Conservation (phyloP, 2,329 filamentous ascomycete genomes). For the Neophaeococcomyces aloes region DNA sequence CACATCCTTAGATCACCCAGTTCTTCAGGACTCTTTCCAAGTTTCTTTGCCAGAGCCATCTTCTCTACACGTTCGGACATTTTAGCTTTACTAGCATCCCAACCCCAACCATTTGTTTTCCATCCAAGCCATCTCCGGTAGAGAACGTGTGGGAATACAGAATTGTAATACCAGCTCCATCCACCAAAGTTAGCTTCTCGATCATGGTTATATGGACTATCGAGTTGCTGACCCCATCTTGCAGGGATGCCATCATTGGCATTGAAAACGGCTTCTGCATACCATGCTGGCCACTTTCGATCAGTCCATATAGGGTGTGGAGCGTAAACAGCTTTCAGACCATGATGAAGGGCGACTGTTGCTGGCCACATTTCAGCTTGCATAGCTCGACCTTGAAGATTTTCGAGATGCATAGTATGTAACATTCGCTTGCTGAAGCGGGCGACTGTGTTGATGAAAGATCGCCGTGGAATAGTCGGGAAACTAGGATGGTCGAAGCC, state of each 20-base stretch:
- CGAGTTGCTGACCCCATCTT: conserved; percentile 28
- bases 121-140: conserved; percentile 47
- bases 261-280: conserved; percentile 46
- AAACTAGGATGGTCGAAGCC: conserved; percentile 29
- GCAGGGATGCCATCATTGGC: conserved; percentile 42
- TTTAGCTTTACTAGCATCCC: conserved; percentile 13
- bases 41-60: conserved; percentile 13
- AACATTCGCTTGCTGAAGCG: conserved; percentile 58
- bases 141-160: conserved; percentile 42
- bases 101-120: conserved; percentile 11
- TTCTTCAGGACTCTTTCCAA: conserved; percentile 14
- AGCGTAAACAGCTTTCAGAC: conserved; percentile 63
- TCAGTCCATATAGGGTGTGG: conserved; percentile 50
- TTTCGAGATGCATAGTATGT: conserved; percentile 64
- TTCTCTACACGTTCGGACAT: conserved; percentile 11
- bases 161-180: conserved; percentile 45
- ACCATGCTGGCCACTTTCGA: conserved; percentile 44
- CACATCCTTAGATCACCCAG: conserved; percentile 19
- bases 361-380: conserved; percentile 73
- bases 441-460: conserved; percentile 60
- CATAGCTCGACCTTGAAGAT: conserved; percentile 57
- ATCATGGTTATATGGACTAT: conserved; percentile 25
- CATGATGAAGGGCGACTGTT: conserved; percentile 60
- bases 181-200: conserved; percentile 35
- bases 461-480: conserved; percentile 50